A percentile compares a stretch with the other conserved stretches of the same genome.
phyloP scores from a whole-genome alignment of 1,284 basidiomycete genomes.

The Boletus semigastroideus region DNA sequence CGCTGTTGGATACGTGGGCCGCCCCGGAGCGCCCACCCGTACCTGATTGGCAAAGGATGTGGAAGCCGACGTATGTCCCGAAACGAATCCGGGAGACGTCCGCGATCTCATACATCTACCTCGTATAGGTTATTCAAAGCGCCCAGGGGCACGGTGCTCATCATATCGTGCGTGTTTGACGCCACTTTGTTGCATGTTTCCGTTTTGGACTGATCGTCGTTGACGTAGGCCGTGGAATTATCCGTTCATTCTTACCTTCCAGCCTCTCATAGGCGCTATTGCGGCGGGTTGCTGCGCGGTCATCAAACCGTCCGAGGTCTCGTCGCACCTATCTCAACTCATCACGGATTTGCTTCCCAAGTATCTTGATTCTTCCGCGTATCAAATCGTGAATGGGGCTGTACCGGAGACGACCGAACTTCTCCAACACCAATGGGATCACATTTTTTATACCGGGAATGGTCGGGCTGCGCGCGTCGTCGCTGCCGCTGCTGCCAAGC shows the following conservation, averaged over 20 bases:
- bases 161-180: slow-evolving; percentile 32
- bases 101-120: background rate
- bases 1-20: slow-evolving; percentile 28
- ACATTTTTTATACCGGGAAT: slow-evolving; percentile 47
- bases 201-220: background rate
- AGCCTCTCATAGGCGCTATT: slow-evolving; percentile 58
- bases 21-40: slow-evolving; percentile 27
- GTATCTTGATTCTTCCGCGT: slow-evolving; percentile 58
- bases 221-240: slow-evolving; percentile 53
- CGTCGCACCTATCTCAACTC: slow-evolving; percentile 49
- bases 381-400: slow-evolving; percentile 56
- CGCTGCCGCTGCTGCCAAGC: slow-evolving; percentile 60
- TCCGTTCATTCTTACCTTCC: slow-evolving; percentile 49
- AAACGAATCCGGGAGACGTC: background rate
- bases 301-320: slow-evolving; percentile 63
- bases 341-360: slow-evolving; percentile 56
- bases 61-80: slow-evolving; percentile 31
- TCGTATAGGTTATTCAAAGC: slow-evolving; percentile 37
- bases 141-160: slow-evolving; percentile 46
- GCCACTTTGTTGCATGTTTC: too few species aligned
- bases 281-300: slow-evolving; percentile 60
- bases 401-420: slow-evolving; percentile 50
- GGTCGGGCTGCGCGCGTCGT: slow-evolving; percentile 57
- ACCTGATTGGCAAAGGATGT: slow-evolving; percentile 22
- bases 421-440: slow-evolving; percentile 61